phyloP scores from a whole-genome alignment of 164 flowering plant genomes.

The Liquidambar formosana region DNA sequence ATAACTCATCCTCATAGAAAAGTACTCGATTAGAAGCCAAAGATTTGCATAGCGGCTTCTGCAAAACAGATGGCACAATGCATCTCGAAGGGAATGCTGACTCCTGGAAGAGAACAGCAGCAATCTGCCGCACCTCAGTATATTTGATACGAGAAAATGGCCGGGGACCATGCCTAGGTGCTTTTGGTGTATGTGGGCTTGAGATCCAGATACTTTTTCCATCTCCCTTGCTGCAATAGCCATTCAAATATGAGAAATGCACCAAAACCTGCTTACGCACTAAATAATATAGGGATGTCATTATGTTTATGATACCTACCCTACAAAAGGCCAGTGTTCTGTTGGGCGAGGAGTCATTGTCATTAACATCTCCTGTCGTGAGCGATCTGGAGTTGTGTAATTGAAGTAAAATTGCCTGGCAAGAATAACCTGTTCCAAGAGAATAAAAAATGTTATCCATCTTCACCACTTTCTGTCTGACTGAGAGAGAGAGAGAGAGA shows the following conservation, averaged over 20 bases:
- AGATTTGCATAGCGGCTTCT: slow-evolving; percentile 63
- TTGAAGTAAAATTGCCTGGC: slow-evolving; percentile 84
- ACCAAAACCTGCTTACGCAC: not conserved
- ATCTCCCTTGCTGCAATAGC: slow-evolving; percentile 56
- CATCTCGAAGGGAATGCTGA: slow-evolving; percentile 57
- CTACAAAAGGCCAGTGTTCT: slow-evolving; percentile 82
- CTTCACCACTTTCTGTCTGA: not conserved
- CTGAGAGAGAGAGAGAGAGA: not conserved
- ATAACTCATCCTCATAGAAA: slow-evolving; percentile 87
- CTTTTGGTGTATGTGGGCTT: slow-evolving; percentile 83
- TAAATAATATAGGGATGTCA: not conserved
- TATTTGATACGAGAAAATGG: slow-evolving; percentile 69
- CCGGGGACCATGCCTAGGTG: slow-evolving; percentile 77
- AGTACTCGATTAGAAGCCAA: slow-evolving; percentile 79
- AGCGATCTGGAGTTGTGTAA: slow-evolving; percentile 92
- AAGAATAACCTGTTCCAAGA: slow-evolving; percentile 51
- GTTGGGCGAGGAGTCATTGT: slow-evolving; percentile 73
- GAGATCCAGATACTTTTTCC: slow-evolving; percentile 38
- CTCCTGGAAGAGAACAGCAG: slow-evolving; percentile 84
- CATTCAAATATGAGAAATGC: not conserved
- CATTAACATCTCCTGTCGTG: slow-evolving; percentile 79
- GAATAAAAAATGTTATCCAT: slow-evolving; percentile 4
- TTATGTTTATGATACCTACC: slow-evolving; percentile 41
- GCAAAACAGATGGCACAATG: slow-evolving; percentile 58
- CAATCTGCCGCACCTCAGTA: slow-evolving; percentile 65